Base-by-base conservation (phyloP, 2,329 filamentous ascomycete genomes). In the Phaeosphaeria sp. region DNA sequence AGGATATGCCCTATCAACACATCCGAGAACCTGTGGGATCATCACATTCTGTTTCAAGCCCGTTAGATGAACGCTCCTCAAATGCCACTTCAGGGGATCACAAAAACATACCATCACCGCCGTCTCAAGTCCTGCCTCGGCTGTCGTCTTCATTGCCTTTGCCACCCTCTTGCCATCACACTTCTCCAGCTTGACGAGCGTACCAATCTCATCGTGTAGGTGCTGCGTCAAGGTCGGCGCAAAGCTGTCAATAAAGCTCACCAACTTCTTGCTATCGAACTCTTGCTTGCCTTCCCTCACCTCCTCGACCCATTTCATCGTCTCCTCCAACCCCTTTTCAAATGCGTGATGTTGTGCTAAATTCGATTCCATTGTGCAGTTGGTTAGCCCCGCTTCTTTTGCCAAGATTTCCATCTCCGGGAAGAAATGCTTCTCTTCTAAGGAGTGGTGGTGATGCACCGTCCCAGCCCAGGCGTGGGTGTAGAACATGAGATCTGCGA, bases 361-460 rank as follows among this genome's bases (percentile, higher is more conserved):
- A 0, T 83, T 87, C 56, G 79, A 79, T 0, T 76, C 79, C 78
- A 83, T 87, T 27, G 25, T 27, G 25, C 4, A 4, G 25, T 9
- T 9, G 4, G 4, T 9, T 50, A 87, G 73, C 2, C 73, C 77
- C 65, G 81, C 80, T 67, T 85, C 83, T 6, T 74, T 72, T 15
- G 85, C 75, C n/a, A 84, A 71, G 33, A 81, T 78, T 67, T 84
- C 82, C 20, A 88, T 79, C 67, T 82, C 81, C 47, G 82, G 80
- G 66, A 89, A 89, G 49, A 88, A 78, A 1, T 78, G 80, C 2
- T 74, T 78, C 65, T 89, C 87, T 69, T 89, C 87, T 62, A 87
- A 84, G 52, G 87, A 83, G 64, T 88, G 85, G 68, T 89, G 86
- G 42, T 84, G 83, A 65, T 82, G 83, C 63, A 89, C 83, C 61